Conservation (phyloP, 176 grass and related monocot genomes). For the Urochloa ruziziensis region DNA sequence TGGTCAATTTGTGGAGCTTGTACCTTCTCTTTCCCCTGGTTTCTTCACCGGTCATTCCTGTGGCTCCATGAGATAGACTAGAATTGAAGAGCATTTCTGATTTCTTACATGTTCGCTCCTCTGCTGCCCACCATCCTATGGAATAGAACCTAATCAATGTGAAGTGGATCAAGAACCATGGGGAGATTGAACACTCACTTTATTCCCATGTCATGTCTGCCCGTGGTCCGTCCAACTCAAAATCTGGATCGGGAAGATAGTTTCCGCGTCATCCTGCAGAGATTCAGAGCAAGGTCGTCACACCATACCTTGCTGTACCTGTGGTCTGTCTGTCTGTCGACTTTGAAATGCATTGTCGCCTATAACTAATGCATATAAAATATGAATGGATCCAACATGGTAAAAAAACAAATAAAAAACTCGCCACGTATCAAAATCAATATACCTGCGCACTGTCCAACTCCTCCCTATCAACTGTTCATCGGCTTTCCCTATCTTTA, state of each 20-base stretch:
- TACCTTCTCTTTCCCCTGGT: not conserved
- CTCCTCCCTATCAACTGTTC: conserved; percentile 27
- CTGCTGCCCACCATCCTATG: not conserved
- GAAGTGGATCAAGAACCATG: conserved; percentile 7
- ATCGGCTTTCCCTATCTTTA: not conserved
- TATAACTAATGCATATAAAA: not conserved
- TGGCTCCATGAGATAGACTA: no score
- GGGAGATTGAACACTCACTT: not conserved
- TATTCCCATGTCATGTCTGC: not conserved
- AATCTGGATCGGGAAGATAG: not conserved
- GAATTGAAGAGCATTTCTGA: not conserved
- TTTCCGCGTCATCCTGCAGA: not conserved
- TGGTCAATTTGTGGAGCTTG: conserved; percentile 2
- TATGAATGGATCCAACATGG: not conserved
- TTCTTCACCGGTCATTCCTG: not conserved
- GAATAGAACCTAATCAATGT: conserved; percentile 6
- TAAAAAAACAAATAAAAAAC: not conserved
- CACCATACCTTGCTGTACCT: conserved; percentile 23
- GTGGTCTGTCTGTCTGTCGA: no score
- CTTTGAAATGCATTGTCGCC: not conserved
- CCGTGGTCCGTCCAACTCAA: not conserved
- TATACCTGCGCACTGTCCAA: not conserved
- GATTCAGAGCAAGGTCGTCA: conserved; percentile 3
- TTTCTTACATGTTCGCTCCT: not conserved
- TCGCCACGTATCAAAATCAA: conserved; percentile 22